Base-by-base conservation (phyloP, 2,329 filamentous ascomycete genomes). In the Fusarium protoensiforme region DNA sequence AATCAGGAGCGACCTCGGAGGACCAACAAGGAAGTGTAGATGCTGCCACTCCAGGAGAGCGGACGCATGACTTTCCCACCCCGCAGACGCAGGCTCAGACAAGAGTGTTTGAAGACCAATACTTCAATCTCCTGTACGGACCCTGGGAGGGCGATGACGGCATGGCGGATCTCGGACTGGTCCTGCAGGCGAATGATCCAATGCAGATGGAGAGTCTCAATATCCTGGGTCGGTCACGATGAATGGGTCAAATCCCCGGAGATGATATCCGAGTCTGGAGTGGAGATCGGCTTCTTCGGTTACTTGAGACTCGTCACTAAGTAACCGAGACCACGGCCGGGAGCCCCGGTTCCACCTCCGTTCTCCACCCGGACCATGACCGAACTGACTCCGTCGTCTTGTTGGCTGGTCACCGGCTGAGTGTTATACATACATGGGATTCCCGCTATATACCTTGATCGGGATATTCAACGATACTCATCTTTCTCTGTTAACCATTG, bases 141-240 rank as follows among this genome's bases (percentile, higher is more conserved):
- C 77, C 80, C 16, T 82, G 81, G 78, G 81, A 83, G 48, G 81
- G 81, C 1, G 81, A 83, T 39, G 80, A 83, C 59, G 78, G 78
- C 1, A 64, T 83, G 16, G 80, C 78, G 20, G 81, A 82, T 67
- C 69, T 83, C 51, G 76, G 80, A 3, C 35, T 81, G 20, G 81
- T 83, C 16, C 31, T 83, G 13, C 79, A 81, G 38, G 78, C 78
- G 2, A 78, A 81, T 13, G 80, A 79, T 7, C 76, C 78, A 5
- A 76, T 79, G 61, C 77, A 80, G 38, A 67, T 78, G 20, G 77
- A 81, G 61, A 78, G 77, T 3, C 65, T 80, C 31, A 77, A 78
- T 18, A 73, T 81, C n/a, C 48, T 80, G 20, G 80, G 79, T 11
- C 72, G 79, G 35, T 80, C 76, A 36, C 54, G 78, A 16, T 80